Evolutionary conservation across 805 yeast species (phyloP), one percentile per base, ranked within the genome.

Genomic region (Teunomyces cretensis): DNA sequence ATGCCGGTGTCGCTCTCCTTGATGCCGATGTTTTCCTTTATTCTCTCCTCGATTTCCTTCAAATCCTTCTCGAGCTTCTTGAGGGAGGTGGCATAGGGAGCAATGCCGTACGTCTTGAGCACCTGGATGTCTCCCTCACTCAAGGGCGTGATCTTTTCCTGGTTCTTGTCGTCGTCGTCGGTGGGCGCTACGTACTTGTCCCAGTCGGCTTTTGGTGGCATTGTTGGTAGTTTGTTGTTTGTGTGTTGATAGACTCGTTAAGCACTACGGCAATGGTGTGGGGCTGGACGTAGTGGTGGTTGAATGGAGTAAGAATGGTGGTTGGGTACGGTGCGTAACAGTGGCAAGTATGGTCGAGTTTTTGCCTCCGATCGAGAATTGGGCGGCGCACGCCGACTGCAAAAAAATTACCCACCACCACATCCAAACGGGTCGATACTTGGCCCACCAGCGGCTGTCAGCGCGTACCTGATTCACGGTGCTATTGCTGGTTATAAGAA

Each of bases 171-270:
- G 30, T 76, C 83, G 6, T 76, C 81, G 53, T 86, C 97, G 37
- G 74, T 77, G n/a, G 96, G 96, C 42, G 94, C 86, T 64, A 83
- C 85, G 70, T 88, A 89, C 67, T 94, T 94, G 64, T 95, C 99
- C 99, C 99, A 94, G 67, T 94, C 96, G 46, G 90, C 94, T 75
- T 90, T 94, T 56, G 97, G 96, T 50, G 97, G 91, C 97, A 91
- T 91, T 53, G 43, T 55, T 39, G 3, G 9, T 14, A 22, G 38
- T 8, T 31, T 7, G n/a, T 35, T 19, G n/a, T 12, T 16, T 16
- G 30, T 16, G 28, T 12, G n/a, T 14, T 15, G 15, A 13, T 16
- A 13, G 16, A 17, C 38, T 15, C 6, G 22, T n/a, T 33, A 38
- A 6, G 32, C 36, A 33, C 36, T 33, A 16, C 19, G 17, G 13